Base-by-base conservation (phyloP, 148 eudicot genomes). In the Rhododendron vialii region DNA sequence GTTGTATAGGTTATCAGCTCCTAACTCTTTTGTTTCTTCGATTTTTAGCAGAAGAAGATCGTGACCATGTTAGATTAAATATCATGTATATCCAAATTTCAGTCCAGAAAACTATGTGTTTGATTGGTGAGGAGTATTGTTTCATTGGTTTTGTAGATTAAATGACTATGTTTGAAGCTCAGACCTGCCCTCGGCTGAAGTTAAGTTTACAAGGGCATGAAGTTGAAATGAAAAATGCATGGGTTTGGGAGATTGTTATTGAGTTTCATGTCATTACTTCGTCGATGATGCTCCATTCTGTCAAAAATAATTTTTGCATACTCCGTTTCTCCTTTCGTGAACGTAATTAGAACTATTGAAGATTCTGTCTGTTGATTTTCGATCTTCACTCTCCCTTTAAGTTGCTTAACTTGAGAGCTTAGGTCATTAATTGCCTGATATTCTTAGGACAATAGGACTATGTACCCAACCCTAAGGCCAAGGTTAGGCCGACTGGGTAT, bases 41-140 rank as follows among this genome's bases (percentile, higher is more conserved):
- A 90, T 86, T 95, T 95, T 95, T 95, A 92, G 90, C 87, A 93
- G 96, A 93, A 93, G 94, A 94, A 92, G 90, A 86, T 89, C 36
- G 30, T 13, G 75, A 92, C 88, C 86, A 86, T 80, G 78, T 86
- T 87, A 88, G 87, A 86, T 47, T 81, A 83, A 50, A 65, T 80
- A 83, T 76, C 82, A 69, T 93, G 94, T 93, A 92, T 80, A 93
- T 93, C 87, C 43, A 77, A 88, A 84, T 30, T 82, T 85, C 83
- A 82, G 86, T 67, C 50, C 63, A 75, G 80, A 61, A 61, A 76
- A 81, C 74, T 41, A 41, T 47, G 83, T 65, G 81, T 82, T 86
- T 47, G 7, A 53, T 80, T 63, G 43, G 75, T 86, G 89, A 86
- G 83, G 79, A 89, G 84, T 86, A 79, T 89, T 81, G 73, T 86